Base-by-base conservation (phyloP, 495 filamentous ascomycete species). In the Polyplosphaeria fusca region DNA sequence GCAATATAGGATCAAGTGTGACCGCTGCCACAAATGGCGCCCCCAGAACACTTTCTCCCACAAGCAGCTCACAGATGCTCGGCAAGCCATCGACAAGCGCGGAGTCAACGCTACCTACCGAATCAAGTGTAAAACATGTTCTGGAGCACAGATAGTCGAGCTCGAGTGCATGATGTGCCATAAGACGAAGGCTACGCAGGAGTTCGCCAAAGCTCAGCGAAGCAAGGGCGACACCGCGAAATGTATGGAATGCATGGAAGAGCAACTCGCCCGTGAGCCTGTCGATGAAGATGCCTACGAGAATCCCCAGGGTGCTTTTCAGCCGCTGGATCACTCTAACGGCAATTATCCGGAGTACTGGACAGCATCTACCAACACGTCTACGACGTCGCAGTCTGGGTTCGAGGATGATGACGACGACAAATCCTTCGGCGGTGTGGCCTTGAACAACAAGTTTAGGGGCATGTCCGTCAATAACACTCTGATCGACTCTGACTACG, bases 131-230 rank as follows among this genome's bases (percentile, higher is more conserved):
- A 60, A 52, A 24, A 23, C 22, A 7, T 74, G 72, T 45, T 67
- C 68, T 35, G 68, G 72, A 14, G 39, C 32, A 9, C 72, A 71
- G 56, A 56, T 64, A 1, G 47, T 52, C 14, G 68, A 75, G 54
- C 55, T 75, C 28, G 52, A 50, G 18, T 75, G 73, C 60, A 60
- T 19, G 20, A 63, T 65, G 41, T 89, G 86, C 57, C 64, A 66
- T 14, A 42, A 70, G 26, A 63, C 61, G 23, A 82, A 82, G 60
- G 58, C 62, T 0, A 46, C 80, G 1, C 71, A 79, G 0, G 67
- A 71, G 0, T 89, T 87, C 65, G 78, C 79, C 39, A 85, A 82
- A 58, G 69, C 55, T 22, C 80, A 86, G 55, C 74, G 83, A 0
- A 67, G 67, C 16, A 72, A 75, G 18, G 69, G 68, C 1, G 74